Evolutionary conservation across 2,329 filamentous ascomycete genomes (phyloP).

Genomic region (Bimuria novae-zelandiae): DNA sequence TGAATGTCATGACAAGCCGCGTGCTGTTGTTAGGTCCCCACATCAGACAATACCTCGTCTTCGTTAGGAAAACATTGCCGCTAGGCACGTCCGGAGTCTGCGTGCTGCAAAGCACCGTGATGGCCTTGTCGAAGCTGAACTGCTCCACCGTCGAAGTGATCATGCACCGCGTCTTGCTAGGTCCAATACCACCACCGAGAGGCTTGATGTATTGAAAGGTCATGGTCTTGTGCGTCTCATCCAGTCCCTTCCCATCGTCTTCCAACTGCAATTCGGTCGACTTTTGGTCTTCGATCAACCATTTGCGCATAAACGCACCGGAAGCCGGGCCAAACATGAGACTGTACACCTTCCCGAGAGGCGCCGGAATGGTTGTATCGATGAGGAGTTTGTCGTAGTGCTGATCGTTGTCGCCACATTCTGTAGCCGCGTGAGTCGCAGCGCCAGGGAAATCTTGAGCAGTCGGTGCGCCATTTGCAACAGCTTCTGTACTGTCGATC

Average conservation of each 20-base stretch:
- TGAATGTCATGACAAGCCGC: slow-evolving; percentile 82
- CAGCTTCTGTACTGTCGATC: slow-evolving; percentile 43
- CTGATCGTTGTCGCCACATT: slow-evolving; percentile 75
- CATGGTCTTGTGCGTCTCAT: slow-evolving; percentile 73
- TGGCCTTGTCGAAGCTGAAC: slow-evolving; percentile 83
- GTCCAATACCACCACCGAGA: slow-evolving; percentile 79
- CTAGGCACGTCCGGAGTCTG: slow-evolving; percentile 94
- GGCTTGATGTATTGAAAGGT: slow-evolving; percentile 91
- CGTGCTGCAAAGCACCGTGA: slow-evolving; percentile 80
- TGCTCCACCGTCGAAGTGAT: slow-evolving; percentile 83
- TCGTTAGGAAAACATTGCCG: slow-evolving; percentile 87
- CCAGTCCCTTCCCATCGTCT: slow-evolving; percentile 76
- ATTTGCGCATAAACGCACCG: slow-evolving; percentile 80
- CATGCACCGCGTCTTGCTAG: slow-evolving; percentile 92
- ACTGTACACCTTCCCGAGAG: slow-evolving; percentile 88
- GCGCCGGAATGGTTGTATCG: slow-evolving; percentile 84
- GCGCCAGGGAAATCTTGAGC: slow-evolving; percentile 80
- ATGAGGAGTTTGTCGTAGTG: slow-evolving; percentile 87
- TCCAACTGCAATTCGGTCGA: slow-evolving; percentile 85
- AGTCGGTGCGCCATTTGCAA: slow-evolving; percentile 47
- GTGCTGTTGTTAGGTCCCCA: slow-evolving; percentile 91
- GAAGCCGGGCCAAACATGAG: slow-evolving; percentile 85
- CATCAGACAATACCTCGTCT: slow-evolving; percentile 91
- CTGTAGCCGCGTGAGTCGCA: slow-evolving; percentile 78
- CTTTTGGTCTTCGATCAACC: slow-evolving; percentile 85